Base-by-base conservation (phyloP, 2,329 filamentous ascomycete species). In the Alternaria alternata region DNA sequence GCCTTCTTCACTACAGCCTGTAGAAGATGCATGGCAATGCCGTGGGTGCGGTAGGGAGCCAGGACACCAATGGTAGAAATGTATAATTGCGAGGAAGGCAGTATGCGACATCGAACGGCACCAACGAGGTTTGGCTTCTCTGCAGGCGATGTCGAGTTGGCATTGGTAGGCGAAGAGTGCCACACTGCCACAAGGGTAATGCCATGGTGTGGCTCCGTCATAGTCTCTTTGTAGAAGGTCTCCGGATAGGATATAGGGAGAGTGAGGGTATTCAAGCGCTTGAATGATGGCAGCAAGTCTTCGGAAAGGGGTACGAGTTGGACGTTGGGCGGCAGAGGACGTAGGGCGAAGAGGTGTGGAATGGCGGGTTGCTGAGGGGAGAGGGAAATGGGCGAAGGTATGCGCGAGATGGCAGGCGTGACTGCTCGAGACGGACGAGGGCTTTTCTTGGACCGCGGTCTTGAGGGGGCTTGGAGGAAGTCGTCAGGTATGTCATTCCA, bases 201-300 rank as follows among this genome's bases (percentile, higher is more conserved):
- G 58, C 83, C 81, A 41, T 82, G 79, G 44, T 84, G 73, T 3
- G 82, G 79, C 57, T 89, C 86, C 3, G 83, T 81, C 71, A 88
- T 80, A 41, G 83, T 87, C 60, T 87, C 85, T 20, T 82, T 83
- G 79, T 87, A 90, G 80, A 89, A 89, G 18, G 80, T 82, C 47
- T 84, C 82, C 3, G 86, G 83, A 70, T 90, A 90, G 54, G 85
- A 82, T 57, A 89, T 85, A 7, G 87, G 88, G 1, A 90, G 81
- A 2, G 88, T 81, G 5, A 88, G 77, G 54, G 82, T 79, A 51
- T 85, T 88, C 30, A 89, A 83, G 18, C 84, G 84, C 68, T 84
- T 85, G 72, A 88, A 82, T 7, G 83, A 82, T 20, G 83, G 81
- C 38, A 89, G 79, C 68, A 87, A 83, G 24, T 80, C 80, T 36